These are phyloP conservation scores for Penicillium expansum DNA, from an alignment of 2,329 filamentous ascomycete genomes.

Conservation along the genomic window DNA sequence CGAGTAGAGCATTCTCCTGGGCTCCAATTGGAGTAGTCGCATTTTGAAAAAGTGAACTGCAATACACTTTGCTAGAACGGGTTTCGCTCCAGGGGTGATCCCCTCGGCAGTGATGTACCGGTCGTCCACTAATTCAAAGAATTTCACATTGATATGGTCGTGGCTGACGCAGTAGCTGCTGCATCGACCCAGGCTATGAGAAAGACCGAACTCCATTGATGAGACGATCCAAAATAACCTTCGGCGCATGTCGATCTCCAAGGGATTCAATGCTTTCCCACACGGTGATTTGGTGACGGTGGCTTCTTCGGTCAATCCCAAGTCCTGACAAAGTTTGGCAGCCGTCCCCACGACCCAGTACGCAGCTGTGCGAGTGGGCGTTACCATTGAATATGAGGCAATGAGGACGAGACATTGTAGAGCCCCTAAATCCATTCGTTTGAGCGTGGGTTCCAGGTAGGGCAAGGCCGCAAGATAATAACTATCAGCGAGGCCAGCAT, in stretches of 20 bases:
- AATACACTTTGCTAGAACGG: constrained; percentile 79
- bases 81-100: constrained; percentile 65
- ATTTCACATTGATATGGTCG: constrained; percentile 80
- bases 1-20: constrained; percentile 80
- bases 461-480: constrained; percentile 90
- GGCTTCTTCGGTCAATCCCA: constrained; percentile 84
- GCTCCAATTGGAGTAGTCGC: constrained; percentile 82
- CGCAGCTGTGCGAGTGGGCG: constrained; percentile 84
- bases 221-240: constrained; percentile 84
- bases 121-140: constrained; percentile 80
- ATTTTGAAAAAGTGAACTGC: constrained; percentile 93
- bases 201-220: constrained; percentile 83
- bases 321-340: constrained; percentile 80
- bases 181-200: constrained; percentile 83
- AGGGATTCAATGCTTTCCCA: constrained; percentile 61
- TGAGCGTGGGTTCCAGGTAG: constrained; percentile 76
- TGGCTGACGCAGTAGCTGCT: constrained; percentile 78
- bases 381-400: constrained; percentile 86
- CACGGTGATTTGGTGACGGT: constrained; percentile 68
- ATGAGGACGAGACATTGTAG: constrained; percentile 86
- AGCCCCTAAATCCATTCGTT: constrained; percentile 84
- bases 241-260: constrained; percentile 85
- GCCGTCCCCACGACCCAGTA: constrained; percentile 92
- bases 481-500: constrained; percentile 89
- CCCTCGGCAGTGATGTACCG: constrained; percentile 75